Evolutionary conservation across 768 basidiomycete species (phyloP), one percentile per base, ranked within the genome.

Genomic region (Tephrocybe sp.): DNA sequence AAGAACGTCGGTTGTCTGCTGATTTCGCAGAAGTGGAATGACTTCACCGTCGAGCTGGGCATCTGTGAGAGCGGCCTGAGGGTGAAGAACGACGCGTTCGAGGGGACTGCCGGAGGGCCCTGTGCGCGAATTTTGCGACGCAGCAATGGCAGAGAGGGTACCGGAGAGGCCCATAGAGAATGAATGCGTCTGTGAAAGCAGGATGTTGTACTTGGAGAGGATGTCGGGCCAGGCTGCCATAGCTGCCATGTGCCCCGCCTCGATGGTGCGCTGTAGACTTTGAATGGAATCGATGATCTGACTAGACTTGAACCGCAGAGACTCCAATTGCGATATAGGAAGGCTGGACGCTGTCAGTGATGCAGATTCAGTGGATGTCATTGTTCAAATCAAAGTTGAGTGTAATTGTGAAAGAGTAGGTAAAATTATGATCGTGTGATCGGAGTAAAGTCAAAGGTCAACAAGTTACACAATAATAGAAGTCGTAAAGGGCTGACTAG

Each of bases 161-260:
- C 52, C 51, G 18, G 54, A 26, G 18, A 59, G 46, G 11, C 60
- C 56, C 44, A 75, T 81, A 36, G 84, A 86, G 58, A 93, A 83
- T 56, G 77, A 86, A 61, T 89, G 87, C 0, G 88, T 89, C 60
- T 92, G 91, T 0, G 88, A 89, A 47, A 92, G 78, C 22, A 93
- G 76, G 54, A 89, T 77, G 57, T 85, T 91, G 78, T 92, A 92
- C 72, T 91, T 92, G 12, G 86, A 83, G 46, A 92, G 75, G 47
- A 93, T 81, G 60, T 92, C 90, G 2, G 90, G 91, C 91, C 91
- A 92, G 7, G 87, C 68, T 2, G 86, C 83, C 83, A 91, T 89
- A n/a, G 62, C 72, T 30, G 68, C 69, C 36, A 73, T 76, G 30
- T 80, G 74, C 11, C 77, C 78, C 6, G 70, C 73, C 45, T 88